Evolutionary conservation across 345 rosid genomes (phyloP).

Genomic region (Limnanthes douglasii): DNA sequence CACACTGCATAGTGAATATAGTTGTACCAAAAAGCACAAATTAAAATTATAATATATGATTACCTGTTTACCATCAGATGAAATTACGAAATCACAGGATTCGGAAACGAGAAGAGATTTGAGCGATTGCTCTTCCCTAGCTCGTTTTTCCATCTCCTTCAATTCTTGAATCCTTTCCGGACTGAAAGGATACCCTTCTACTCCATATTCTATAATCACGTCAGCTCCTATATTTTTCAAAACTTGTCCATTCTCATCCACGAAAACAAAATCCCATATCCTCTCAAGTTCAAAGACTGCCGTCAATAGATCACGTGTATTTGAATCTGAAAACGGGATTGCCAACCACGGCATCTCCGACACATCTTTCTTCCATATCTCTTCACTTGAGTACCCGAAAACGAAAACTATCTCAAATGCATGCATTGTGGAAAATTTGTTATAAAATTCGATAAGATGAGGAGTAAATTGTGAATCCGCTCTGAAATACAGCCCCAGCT

Average conservation of each 20-base stretch:
- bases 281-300: slow-evolving; percentile 42
- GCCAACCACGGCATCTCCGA: slow-evolving; percentile 87
- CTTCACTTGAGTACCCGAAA: slow-evolving; percentile 38
- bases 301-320: slow-evolving; percentile 30
- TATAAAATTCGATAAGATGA: slow-evolving; percentile 31
- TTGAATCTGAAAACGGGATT: slow-evolving; percentile 51
- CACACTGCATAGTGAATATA: no score
- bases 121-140: slow-evolving; percentile 42
- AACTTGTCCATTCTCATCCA: slow-evolving; percentile 45
- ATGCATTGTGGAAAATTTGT: slow-evolving; percentile 25
- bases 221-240: slow-evolving; percentile 28
- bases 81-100: slow-evolving; percentile 42
- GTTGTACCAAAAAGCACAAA: neutral
- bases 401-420: slow-evolving; percentile 54
- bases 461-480: slow-evolving; percentile 78
- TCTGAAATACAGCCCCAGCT: slow-evolving; percentile 61
- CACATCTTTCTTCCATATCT: slow-evolving; percentile 36
- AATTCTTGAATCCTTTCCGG: slow-evolving; percentile 39
- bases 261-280: slow-evolving; percentile 56
- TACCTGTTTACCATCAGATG: slow-evolving; percentile 40
- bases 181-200: slow-evolving; percentile 53
- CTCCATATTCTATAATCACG: slow-evolving; percentile 46
- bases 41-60: no score
- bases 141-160: slow-evolving; percentile 47
- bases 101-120: slow-evolving; percentile 32